Conservation (phyloP, 1,139 yeast species). For the Protomyces inundatus region DNA sequence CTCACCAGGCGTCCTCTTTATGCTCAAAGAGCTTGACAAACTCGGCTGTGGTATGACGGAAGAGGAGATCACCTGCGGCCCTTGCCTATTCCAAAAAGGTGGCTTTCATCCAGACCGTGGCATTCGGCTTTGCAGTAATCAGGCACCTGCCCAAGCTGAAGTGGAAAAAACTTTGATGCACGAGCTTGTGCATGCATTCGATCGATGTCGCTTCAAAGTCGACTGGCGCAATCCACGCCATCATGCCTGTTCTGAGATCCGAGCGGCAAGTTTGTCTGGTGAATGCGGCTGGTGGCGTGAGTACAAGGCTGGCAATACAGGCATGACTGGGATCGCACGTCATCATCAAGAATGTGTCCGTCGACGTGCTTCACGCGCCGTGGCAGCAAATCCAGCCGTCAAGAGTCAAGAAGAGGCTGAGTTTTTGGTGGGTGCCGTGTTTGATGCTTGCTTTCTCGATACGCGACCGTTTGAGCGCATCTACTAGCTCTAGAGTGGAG, state of each 20-base stretch:
- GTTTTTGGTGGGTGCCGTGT: slow-evolving; percentile 74
- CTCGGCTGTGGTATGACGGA: slow-evolving; percentile 52
- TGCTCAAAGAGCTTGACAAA: slow-evolving; percentile 76
- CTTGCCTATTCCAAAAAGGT: slow-evolving; percentile 81
- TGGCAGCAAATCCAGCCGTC: slow-evolving; percentile 80
- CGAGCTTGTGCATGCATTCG: slow-evolving; percentile 91
- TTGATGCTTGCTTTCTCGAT: slow-evolving; percentile 89
- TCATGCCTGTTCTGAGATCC: slow-evolving; percentile 84
- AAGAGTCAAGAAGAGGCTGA: slow-evolving; percentile 67
- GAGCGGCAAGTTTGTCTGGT: slow-evolving; percentile 90
- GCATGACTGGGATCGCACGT: slow-evolving; percentile 56
- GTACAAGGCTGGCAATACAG: slow-evolving; percentile 48
- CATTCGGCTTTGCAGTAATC: slow-evolving; percentile 77
- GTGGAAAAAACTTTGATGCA: slow-evolving; percentile 88
- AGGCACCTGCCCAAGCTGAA: slow-evolving; percentile 71
- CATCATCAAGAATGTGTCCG: slow-evolving; percentile 90
- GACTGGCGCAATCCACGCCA: slow-evolving; percentile 79
- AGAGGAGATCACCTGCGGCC: slow-evolving; percentile 66
- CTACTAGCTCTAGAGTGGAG: background rate
- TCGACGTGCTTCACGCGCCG: slow-evolving; percentile 81
- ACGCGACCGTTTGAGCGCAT: slow-evolving; percentile 91
- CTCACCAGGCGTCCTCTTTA: slow-evolving; percentile 72
- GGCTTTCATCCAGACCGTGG: slow-evolving; percentile 92
- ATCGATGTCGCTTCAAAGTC: slow-evolving; percentile 77
- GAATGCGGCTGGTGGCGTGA: slow-evolving; percentile 91